Evolutionary conservation across 148 eudicot species (phyloP).

Genomic region (Amaranthus palmeri): DNA sequence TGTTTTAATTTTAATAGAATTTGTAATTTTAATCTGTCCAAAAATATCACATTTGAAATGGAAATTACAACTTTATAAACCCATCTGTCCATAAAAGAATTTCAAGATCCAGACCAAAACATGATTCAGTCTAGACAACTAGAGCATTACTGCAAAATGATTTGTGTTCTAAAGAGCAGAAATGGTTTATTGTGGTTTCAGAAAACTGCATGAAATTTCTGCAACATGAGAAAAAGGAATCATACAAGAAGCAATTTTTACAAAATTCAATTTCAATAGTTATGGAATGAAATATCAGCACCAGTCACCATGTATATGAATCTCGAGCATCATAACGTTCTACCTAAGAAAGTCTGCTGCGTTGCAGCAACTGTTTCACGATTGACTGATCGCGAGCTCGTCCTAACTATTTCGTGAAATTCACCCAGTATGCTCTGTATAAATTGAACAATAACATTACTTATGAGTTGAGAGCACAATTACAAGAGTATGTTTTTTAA

Average conservation of each 20-base stretch:
- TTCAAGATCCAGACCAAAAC: too few species aligned
- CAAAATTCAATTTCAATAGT: not conserved
- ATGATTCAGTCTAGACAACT: too few species aligned
- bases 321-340: conserved; percentile 1
- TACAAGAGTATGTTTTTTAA: not conserved
- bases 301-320: not conserved
- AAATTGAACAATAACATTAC: not conserved
- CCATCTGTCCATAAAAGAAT: too few species aligned
- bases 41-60: too few species aligned
- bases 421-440: not conserved
- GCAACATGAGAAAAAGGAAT: not conserved
- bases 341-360: conserved; percentile 5
- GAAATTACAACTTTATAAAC: too few species aligned
- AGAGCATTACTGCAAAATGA: too few species aligned
- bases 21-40: too few species aligned
- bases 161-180: too few species aligned
- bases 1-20: too few species aligned
- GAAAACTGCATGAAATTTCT: too few species aligned
- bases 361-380: conserved; percentile 8
- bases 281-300: conserved; percentile 3
- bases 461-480: not conserved
- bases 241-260: not conserved
- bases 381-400: not conserved
- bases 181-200: too few species aligned
- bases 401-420: not conserved